Evolutionary conservation across 2,329 filamentous ascomycete species (phyloP), one percentile per base, ranked within the genome.

Genomic region (Zymoseptoria brevis): DNA sequence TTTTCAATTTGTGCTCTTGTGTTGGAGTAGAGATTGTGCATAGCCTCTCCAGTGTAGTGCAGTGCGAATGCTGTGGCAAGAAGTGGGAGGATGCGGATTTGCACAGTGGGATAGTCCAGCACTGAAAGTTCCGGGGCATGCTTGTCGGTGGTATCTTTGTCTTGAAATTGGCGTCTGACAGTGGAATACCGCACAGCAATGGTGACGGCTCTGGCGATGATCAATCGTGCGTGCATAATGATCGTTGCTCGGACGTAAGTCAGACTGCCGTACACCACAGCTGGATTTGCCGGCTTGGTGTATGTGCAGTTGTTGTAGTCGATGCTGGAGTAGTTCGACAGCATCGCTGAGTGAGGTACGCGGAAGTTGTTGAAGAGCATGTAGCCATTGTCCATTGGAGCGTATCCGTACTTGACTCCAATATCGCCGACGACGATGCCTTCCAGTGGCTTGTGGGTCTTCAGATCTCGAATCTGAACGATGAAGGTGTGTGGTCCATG

Each of bases 401-500:
- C 75, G 62, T 81, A 81, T 8, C 79, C 80, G 65, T 81, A 81
- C 59, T 81, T 82, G n/a, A 79, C 78, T 2, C 80, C 80, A 63
- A 82, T 81, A 60, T 82, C 79, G n/a, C 79, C 79, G 16, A 82
- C 76, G 2, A 77, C 75, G 56, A 82, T 78, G 1, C 78, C 78
- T 4, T 74, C 63, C 4, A 81, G 65, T 11, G 79, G 76, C 61
- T 76, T 70, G 60, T 81, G 76, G 1, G 77, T 80, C 58, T 76
- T 74, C 67, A 75, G 70, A 63, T 81, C 75, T 55, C 80, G 73
- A 55, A 81, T 79, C 66, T 79, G 80, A 19, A 81, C 74, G 58
- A 81, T 76, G 64, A 82, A 82, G 13, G 78, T 75, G 67, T 81
- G 80, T 35, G 79, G 78, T 8, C 80, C 80, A 67, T 80, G 72